Percentiles rank a stretch among this genome's conserved stretches.
Conservation (phyloP, 805 yeast species). For the Kodamaea fukazawae region DNA sequence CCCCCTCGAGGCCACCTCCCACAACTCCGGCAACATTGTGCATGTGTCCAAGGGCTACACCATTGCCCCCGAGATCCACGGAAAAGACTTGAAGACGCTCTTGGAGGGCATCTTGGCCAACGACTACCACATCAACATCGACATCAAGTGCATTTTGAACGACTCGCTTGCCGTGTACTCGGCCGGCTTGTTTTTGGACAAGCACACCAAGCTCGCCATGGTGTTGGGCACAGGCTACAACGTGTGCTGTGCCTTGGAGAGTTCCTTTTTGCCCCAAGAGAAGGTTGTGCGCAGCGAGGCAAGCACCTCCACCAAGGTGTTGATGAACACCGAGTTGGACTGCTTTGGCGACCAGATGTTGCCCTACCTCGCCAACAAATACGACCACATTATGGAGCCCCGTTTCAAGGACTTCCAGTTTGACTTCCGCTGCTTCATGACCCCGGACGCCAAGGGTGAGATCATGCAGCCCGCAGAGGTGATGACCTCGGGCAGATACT, state of each 20-base stretch:
- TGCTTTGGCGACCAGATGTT: slow-evolving; percentile 47
- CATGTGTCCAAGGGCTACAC: slow-evolving; percentile 63
- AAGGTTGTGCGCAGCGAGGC: slow-evolving; percentile 9
- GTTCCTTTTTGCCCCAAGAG: slow-evolving; percentile 15
- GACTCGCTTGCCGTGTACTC: slow-evolving; percentile 66
- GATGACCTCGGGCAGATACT: slow-evolving; percentile 53
- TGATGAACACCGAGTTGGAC: slow-evolving; percentile 54
- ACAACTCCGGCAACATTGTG: slow-evolving; percentile 45
- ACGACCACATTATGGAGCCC: slow-evolving; percentile 38
- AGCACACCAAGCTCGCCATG: slow-evolving; percentile 45
- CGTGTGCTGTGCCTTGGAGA: slow-evolving; percentile 41
- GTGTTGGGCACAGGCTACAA: slow-evolving; percentile 73
- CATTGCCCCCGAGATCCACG: slow-evolving; percentile 41
- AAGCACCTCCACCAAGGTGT: slow-evolving; percentile 13
- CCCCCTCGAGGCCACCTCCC: slow-evolving; percentile 43
- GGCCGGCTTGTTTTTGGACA: slow-evolving; percentile 45
- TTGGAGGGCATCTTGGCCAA: slow-evolving; percentile 32
- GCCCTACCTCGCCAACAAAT: slow-evolving; percentile 31
- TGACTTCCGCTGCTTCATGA: slow-evolving; percentile 31
- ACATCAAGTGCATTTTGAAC: slow-evolving; percentile 50
- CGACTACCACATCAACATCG: slow-evolving; percentile 24
- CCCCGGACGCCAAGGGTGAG: slow-evolving; percentile 20
- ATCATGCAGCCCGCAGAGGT: slow-evolving; percentile 58
- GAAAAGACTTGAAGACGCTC: slow-evolving; percentile 40
- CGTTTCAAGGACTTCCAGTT: slow-evolving; percentile 21